phyloP scores from a whole-genome alignment of 768 basidiomycete genomes.

The Kwoniella sp. region DNA sequence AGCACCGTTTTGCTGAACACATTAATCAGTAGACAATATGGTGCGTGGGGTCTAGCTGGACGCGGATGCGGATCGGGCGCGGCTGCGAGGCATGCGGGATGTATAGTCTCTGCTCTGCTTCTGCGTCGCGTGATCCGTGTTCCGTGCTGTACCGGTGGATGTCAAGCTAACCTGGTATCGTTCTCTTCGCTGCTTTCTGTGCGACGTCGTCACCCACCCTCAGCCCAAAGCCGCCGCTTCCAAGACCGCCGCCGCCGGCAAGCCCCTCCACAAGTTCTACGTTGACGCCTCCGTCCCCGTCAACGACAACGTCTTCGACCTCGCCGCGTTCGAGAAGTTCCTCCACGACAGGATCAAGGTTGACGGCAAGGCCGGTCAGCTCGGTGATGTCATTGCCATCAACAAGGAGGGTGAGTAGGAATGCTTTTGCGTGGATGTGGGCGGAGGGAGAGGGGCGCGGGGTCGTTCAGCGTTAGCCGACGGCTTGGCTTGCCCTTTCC shows the following conservation, averaged over 20 bases:
- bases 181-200: not conserved
- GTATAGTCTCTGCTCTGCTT: not conserved
- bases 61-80: too few relatives aligned
- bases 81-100: too few relatives aligned
- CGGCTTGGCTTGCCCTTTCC: not conserved
- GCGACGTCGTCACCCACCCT: not conserved
- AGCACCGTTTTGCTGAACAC: constrained; percentile 30
- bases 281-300: constrained; percentile 50
- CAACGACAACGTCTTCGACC: constrained; percentile 53
- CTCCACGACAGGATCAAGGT: constrained; percentile 52
- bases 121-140: not conserved
- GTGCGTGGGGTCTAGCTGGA: constrained; percentile 12
- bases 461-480: not conserved
- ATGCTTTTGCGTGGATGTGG: too few relatives aligned
- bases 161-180: not conserved
- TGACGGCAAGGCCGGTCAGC: constrained; percentile 51
- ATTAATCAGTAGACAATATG: constrained; percentile 32
- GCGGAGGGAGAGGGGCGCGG: not conserved
- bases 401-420: constrained; percentile 68
- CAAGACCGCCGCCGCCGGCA: constrained; percentile 32
- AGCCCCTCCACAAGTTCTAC: constrained; percentile 50
- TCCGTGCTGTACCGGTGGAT: not conserved
- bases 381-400: constrained; percentile 74
- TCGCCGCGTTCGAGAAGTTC: constrained; percentile 71
- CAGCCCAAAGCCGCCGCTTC: constrained; percentile 36